Percentiles rank a stretch among this genome's conserved stretches.
These are phyloP conservation scores for Debaryomyces fabryi DNA, from an alignment of 1,139 yeast species.

Conservation along the genomic window DNA sequence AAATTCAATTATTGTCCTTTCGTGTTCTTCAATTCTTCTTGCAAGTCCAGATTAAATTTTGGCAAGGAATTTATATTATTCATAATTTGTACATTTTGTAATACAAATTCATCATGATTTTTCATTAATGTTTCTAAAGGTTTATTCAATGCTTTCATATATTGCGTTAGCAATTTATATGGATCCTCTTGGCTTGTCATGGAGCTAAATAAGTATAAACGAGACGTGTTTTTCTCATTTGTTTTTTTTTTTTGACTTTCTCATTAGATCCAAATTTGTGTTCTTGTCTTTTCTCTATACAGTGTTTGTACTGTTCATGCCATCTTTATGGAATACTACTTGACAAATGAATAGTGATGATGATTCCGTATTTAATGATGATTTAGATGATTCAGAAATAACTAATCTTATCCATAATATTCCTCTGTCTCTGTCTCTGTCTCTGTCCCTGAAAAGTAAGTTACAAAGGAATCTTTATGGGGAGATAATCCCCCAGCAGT, in stretches of 20 bases:
- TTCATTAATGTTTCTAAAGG: conserved; percentile 29
- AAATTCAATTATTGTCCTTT: neutral
- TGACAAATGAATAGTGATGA: conserved; percentile 16
- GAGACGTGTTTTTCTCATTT: conserved; percentile 1
- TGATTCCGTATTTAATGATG: conserved; percentile 19
- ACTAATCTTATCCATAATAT: conserved; percentile 4
- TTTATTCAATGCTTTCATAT: conserved; percentile 22
- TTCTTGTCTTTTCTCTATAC: neutral
- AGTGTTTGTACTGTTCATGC: neutral
- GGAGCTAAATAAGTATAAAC: neutral
- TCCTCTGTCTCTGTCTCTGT: conserved; percentile 3
- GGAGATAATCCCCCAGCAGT: conserved; percentile 3
- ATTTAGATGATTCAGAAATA: conserved; percentile 11
- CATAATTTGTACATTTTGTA: conserved; percentile 28
- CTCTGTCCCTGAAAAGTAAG: neutral
- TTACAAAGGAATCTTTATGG: conserved; percentile 9
- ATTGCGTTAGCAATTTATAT: conserved; percentile 24
- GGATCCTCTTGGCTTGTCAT: conserved; percentile 21
- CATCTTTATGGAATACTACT: neutral
- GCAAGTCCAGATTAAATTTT: conserved; percentile 11
- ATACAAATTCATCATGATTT: conserved; percentile 31
- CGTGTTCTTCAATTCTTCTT: conserved; percentile 2
- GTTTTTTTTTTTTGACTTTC: neutral
- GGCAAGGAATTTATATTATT: conserved; percentile 25
- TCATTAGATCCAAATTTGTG: neutral